A percentile compares a stretch with the other conserved stretches of the same genome.
Evolutionary conservation across 2,329 filamentous ascomycete genomes (phyloP).

Genomic region (Thielaviopsis musarum): DNA sequence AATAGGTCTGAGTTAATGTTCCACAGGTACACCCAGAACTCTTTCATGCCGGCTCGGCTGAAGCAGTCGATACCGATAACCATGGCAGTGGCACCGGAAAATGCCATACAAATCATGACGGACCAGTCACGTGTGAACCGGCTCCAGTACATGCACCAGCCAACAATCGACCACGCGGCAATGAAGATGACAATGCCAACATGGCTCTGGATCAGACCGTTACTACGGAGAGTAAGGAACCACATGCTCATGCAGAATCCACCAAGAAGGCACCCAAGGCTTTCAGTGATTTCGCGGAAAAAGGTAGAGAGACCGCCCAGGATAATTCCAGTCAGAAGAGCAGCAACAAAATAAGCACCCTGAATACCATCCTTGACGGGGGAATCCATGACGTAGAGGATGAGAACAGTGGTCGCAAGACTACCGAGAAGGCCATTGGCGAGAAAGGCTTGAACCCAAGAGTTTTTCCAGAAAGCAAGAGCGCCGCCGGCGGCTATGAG

Average conservation of each 20-base stretch:
- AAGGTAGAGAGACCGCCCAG: slow-evolving; percentile 59
- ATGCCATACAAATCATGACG: slow-evolving; percentile 60
- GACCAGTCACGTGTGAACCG: slow-evolving; percentile 63
- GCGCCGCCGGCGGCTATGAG: slow-evolving; percentile 55
- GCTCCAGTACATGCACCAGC: slow-evolving; percentile 62
- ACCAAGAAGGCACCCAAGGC: slow-evolving; percentile 69
- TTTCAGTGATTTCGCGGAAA: slow-evolving; percentile 69
- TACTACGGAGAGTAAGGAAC: slow-evolving; percentile 61
- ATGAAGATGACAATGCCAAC: slow-evolving; percentile 60
- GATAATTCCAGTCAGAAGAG: slow-evolving; percentile 52
- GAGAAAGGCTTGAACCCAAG: slow-evolving; percentile 63
- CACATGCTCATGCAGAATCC: slow-evolving; percentile 84
- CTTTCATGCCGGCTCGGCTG: slow-evolving; percentile 75
- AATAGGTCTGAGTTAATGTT: slow-evolving; percentile 64
- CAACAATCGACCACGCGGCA: slow-evolving; percentile 47
- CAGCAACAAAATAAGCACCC: slow-evolving; percentile 72
- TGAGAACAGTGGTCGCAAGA: slow-evolving; percentile 62
- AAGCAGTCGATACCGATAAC: slow-evolving; percentile 85
- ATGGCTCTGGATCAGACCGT: slow-evolving; percentile 50
- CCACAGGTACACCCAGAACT: slow-evolving; percentile 95
- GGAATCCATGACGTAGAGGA: slow-evolving; percentile 73
- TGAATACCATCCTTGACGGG: slow-evolving; percentile 62
- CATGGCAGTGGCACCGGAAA: slow-evolving; percentile 62
- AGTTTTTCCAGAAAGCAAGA: slow-evolving; percentile 61
- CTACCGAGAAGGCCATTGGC: slow-evolving; percentile 59